Evolutionary conservation across 306 rosid species (phyloP), one percentile per base, ranked within the genome.

Genomic region (Cicer chorassanicum): DNA sequence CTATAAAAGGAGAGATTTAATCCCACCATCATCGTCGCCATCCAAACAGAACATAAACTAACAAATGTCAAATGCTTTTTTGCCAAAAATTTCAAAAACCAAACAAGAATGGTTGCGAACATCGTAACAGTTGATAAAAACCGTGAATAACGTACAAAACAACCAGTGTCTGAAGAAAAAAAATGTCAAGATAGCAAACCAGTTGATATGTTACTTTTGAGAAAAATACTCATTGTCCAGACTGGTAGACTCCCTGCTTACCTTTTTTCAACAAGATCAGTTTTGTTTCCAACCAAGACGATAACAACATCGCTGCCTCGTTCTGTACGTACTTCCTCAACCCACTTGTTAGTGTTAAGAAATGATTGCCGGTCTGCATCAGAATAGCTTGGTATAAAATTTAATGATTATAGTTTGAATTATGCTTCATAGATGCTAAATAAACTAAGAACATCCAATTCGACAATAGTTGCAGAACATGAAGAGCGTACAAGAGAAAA

Each of bases 241-340:
- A 59, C 48, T 29, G 39, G 21, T 60, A n/a, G 39, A 65, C 11
- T 29, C 42, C 61, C 36, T 65, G 56, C 92, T 84, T 81, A 89
- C 98, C 98, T 89, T 84, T 93, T 93, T 14, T 93, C 98, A 62
- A 93, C 97, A 62, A 93, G 98, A 88, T 93, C 97, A 15, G 97
- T 93, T 88, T 93, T 91, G 92, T 93, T 91, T 73, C 98, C 98
- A 16, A 93, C 98, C 79, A 93, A 91, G 63, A 93, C 96, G 64
- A 93, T 93, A 53, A 93, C 85, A 77, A 93, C 98, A 87, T 93
- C 98, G 69, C 87, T 83, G 45, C 97, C 98, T 40, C 98, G 87
- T 76, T 93, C 98, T 44, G 92, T 86, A 1, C 94, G 92, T 36
- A 93, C 97, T 85, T 93, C 98, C 87, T 93, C 98, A 16, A 93